Conservation (phyloP, 345 rosid genomes). For the Mangifera indica region DNA sequence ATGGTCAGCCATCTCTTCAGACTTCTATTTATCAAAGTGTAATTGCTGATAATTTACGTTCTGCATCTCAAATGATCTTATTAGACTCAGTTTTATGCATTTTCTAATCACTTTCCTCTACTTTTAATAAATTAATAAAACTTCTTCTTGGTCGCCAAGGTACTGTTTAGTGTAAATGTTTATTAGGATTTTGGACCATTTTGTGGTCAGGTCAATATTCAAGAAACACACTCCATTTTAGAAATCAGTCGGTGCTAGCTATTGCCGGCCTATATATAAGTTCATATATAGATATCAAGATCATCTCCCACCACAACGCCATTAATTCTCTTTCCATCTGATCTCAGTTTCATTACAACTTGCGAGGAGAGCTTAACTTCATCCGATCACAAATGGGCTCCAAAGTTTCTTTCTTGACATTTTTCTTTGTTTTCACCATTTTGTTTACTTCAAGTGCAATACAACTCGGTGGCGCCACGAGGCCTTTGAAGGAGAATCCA, state of each 20-base stretch:
- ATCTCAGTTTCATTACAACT: too few relatives aligned
- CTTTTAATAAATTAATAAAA: too few relatives aligned
- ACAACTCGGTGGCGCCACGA: constrained; percentile 18
- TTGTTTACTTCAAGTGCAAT: background rate
- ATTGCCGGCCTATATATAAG: background rate
- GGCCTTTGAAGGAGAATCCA: constrained; percentile 19
- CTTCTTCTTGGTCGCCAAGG: background rate
- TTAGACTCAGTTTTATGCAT: background rate
- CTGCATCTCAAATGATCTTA: background rate
- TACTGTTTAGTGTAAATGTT: background rate
- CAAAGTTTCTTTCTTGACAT: background rate
- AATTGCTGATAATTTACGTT: background rate
- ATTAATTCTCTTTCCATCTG: too few relatives aligned
- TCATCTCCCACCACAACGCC: too few relatives aligned
- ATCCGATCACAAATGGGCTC: background rate
- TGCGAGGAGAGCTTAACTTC: background rate
- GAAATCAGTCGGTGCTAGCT: background rate
- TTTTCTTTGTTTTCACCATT: background rate
- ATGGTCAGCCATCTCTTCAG: background rate
- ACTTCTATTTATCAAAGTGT: background rate
- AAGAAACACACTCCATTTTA: background rate
- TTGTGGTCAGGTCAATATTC: background rate
- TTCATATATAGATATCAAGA: too few relatives aligned
- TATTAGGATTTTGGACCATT: background rate
- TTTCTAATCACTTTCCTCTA: too few relatives aligned